These are phyloP conservation scores for Claviceps monticola DNA, from an alignment of 2,329 filamentous ascomycete genomes.

Conservation along the genomic window DNA sequence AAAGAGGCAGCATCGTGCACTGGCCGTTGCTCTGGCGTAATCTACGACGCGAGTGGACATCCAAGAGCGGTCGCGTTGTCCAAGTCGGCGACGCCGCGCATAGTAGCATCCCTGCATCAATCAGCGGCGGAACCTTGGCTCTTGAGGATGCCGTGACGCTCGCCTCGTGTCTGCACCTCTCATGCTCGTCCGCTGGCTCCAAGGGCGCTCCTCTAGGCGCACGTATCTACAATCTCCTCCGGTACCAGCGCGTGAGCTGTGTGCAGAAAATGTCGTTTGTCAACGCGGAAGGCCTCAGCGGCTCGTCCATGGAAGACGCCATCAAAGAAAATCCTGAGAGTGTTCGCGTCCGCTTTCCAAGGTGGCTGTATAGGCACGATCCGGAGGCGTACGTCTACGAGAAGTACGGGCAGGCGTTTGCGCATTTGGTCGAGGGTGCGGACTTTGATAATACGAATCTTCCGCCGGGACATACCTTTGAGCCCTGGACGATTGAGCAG, in stretches of 20 bases:
- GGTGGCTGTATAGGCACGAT: slow-evolving; percentile 5
- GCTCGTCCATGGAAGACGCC: neutral
- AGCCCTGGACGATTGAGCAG: slow-evolving; percentile 2
- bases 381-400: slow-evolving; percentile 5
- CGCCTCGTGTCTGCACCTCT: slow-evolving; percentile 8
- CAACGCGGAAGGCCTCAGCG: neutral
- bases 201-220: neutral
- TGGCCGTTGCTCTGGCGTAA: slow-evolving; percentile 9
- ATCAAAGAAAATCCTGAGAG: neutral
- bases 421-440: neutral
- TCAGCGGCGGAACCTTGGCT: slow-evolving; percentile 9
- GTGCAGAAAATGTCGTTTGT: slow-evolving; percentile 5
- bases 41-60: slow-evolving; percentile 7
- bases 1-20: slow-evolving; percentile 5
- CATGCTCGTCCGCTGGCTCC: neutral
- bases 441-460: slow-evolving; percentile 2
- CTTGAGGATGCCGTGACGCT: slow-evolving; percentile 11
- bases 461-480: neutral
- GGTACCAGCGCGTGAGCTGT: slow-evolving; percentile 5
- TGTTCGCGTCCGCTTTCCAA: slow-evolving; percentile 1
- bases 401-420: slow-evolving; percentile 3
- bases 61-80: slow-evolving; percentile 7
- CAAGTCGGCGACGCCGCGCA: slow-evolving; percentile 12
- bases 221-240: slow-evolving; percentile 2
- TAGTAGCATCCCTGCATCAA: slow-evolving; percentile 9